phyloP scores from a whole-genome alignment of 192 early-diverging fungal species.

The Glomus cerebriforme region DNA sequence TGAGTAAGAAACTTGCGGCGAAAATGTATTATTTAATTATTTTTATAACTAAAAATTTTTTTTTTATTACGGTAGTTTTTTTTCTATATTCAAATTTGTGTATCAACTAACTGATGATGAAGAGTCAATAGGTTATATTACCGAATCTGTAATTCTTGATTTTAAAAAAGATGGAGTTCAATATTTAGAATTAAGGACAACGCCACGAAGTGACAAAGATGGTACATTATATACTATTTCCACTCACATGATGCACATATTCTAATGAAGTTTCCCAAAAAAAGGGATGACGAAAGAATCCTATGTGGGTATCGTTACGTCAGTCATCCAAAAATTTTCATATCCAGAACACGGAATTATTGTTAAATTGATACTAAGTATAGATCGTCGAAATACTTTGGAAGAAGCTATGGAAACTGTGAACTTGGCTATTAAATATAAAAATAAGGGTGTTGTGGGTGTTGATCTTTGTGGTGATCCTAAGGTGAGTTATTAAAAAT shows the following conservation, averaged over 20 bases:
- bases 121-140: slow-evolving; percentile 41
- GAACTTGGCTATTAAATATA: slow-evolving; percentile 49
- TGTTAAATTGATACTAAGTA: slow-evolving; percentile 52
- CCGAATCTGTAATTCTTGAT: slow-evolving; percentile 46
- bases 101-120: slow-evolving; percentile 58
- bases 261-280: not conserved
- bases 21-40: not conserved
- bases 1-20: slow-evolving; percentile 34
- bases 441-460: slow-evolving; percentile 49
- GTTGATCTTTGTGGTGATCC: slow-evolving; percentile 66
- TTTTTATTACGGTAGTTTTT: slow-evolving; percentile 46
- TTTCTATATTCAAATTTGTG: slow-evolving; percentile 56
- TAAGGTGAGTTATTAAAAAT: slow-evolving; percentile 1
- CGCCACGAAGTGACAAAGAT: slow-evolving; percentile 51
- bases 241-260: not conserved
- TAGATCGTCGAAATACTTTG: slow-evolving; percentile 52
- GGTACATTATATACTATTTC: not conserved
- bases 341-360: slow-evolving; percentile 35
- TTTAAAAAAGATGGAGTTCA: slow-evolving; percentile 55
- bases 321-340: slow-evolving; percentile 32
- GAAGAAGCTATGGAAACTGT: slow-evolving; percentile 54
- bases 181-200: slow-evolving; percentile 63
- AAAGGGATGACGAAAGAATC: slow-evolving; percentile 53
- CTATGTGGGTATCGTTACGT: slow-evolving; percentile 49
- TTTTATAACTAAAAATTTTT: slow-evolving; percentile 7